A percentile compares a stretch with the other conserved stretches of the same genome.
These are phyloP conservation scores for Pterothamnion heteromorphum DNA, from an alignment of 31 red algal genomes.

Conservation along the genomic window DNA sequence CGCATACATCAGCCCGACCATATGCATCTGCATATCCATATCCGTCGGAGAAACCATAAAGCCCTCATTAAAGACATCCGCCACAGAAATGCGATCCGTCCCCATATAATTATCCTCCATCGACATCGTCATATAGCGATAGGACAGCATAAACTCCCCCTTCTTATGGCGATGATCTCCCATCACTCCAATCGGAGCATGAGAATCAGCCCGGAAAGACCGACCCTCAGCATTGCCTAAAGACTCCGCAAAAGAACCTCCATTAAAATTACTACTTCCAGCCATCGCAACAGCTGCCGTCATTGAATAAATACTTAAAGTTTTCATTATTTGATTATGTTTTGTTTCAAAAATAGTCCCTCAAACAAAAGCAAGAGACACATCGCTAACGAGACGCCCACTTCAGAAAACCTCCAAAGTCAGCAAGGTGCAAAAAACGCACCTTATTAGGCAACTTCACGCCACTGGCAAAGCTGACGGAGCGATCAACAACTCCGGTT, in stretches of 20 bases:
- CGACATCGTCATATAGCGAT: background rate
- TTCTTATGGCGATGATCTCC: background rate
- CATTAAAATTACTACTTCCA: background rate
- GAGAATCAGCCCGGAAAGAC: background rate
- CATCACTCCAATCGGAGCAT: background rate
- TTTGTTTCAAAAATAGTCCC: background rate
- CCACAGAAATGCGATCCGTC: background rate
- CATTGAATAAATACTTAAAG: background rate
- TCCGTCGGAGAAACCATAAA: background rate
- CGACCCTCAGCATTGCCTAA: background rate
- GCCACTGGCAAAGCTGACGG: no score
- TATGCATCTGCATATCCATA: background rate
- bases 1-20: background rate
- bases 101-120: background rate
- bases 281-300: background rate
- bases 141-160: background rate
- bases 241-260: background rate
- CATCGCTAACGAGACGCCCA: no score
- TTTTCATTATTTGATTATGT: background rate
- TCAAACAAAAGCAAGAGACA: background rate
- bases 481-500: no score
- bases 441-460: no score
- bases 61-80: background rate
- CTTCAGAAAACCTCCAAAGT: no score
- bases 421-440: no score